Conservation (phyloP, 768 basidiomycete species). For the Krasilnikovozyma curviuscula region DNA sequence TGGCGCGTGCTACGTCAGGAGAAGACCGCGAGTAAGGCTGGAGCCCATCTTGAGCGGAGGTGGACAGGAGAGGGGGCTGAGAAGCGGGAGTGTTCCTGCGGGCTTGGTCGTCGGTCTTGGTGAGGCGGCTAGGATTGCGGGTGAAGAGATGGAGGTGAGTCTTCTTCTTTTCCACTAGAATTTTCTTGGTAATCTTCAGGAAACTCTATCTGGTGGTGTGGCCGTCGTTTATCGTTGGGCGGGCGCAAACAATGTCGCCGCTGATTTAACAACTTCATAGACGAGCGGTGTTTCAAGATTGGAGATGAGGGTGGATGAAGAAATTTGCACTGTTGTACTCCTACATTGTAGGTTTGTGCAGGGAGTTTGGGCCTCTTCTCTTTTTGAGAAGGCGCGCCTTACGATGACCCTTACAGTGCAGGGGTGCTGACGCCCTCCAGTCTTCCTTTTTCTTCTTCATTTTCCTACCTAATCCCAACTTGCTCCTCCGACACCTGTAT, state of each 20-base stretch:
- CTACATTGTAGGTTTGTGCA: too few species aligned
- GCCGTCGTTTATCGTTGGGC: too few species aligned
- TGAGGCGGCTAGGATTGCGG: constrained; percentile 81
- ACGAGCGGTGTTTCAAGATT: neutral
- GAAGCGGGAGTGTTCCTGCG: constrained; percentile 85
- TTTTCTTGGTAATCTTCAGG: neutral
- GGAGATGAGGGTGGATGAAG: neutral
- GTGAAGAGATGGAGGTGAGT: constrained; percentile 80
- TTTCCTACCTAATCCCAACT: neutral
- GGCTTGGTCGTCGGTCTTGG: constrained; percentile 79
- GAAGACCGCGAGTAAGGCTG: constrained; percentile 75
- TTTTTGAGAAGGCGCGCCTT: too few species aligned
- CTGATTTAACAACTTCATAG: too few species aligned
- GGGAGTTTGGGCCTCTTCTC: too few species aligned
- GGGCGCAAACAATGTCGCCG: too few species aligned
- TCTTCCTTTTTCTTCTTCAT: neutral
- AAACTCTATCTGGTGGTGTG: too few species aligned
- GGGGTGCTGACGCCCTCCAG: constrained; percentile 95
- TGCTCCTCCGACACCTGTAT: neutral
- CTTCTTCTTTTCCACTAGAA: constrained; percentile 1
- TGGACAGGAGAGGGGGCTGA: constrained; percentile 85
- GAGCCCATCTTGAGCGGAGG: constrained; percentile 92
- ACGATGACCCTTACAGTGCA: constrained; percentile 37
- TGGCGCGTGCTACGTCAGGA: constrained; percentile 80
- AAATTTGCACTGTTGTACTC: neutral